Evolutionary conservation across 2,329 filamentous ascomycete species (phyloP).

Genomic region (Fusarium sp.): DNA sequence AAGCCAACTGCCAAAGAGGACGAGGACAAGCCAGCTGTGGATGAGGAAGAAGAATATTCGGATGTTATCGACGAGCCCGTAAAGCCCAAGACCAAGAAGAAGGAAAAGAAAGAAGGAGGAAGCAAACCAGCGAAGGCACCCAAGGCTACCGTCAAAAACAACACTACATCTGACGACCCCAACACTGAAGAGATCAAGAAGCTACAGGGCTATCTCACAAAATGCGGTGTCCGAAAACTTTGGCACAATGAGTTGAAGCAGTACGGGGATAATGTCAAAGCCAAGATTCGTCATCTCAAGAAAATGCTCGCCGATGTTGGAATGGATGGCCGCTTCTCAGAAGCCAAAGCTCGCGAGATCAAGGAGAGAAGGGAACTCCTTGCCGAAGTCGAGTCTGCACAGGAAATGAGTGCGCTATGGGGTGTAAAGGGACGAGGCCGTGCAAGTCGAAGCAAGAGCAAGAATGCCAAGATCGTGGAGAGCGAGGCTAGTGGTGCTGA

Average conservation of each 20-base stretch:
- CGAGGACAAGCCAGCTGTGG: constrained; percentile 41
- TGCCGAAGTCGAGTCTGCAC: constrained; percentile 87
- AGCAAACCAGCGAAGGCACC: constrained; percentile 49
- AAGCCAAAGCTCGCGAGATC: constrained; percentile 87
- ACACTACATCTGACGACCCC: constrained; percentile 63
- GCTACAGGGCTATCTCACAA: constrained; percentile 86
- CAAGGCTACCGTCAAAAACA: constrained; percentile 52
- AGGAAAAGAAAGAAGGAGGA: constrained; percentile 54
- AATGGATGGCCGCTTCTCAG: constrained; percentile 90
- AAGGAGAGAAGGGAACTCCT: constrained; percentile 88
- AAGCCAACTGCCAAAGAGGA: constrained; percentile 34
- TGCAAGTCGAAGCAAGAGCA: constrained; percentile 59
- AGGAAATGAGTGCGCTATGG: constrained; percentile 86
- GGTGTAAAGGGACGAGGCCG: constrained; percentile 66
- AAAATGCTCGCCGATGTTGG: constrained; percentile 84
- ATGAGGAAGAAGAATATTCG: constrained; percentile 59
- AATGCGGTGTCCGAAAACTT: constrained; percentile 93
- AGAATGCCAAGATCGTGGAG: constrained; percentile 52
- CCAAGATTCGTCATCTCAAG: constrained; percentile 87
- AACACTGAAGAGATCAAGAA: constrained; percentile 88
- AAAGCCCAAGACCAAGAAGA: constrained; percentile 72
- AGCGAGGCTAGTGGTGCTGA: constrained; percentile 51
- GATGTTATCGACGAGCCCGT: constrained; percentile 81
- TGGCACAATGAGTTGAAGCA: constrained; percentile 89
- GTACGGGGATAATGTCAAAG: constrained; percentile 78